Percentiles rank a stretch among this genome's conserved stretches.
These are phyloP conservation scores for Calycina herbarum DNA, from an alignment of 2,329 filamentous ascomycete genomes.

Conservation along the genomic window DNA sequence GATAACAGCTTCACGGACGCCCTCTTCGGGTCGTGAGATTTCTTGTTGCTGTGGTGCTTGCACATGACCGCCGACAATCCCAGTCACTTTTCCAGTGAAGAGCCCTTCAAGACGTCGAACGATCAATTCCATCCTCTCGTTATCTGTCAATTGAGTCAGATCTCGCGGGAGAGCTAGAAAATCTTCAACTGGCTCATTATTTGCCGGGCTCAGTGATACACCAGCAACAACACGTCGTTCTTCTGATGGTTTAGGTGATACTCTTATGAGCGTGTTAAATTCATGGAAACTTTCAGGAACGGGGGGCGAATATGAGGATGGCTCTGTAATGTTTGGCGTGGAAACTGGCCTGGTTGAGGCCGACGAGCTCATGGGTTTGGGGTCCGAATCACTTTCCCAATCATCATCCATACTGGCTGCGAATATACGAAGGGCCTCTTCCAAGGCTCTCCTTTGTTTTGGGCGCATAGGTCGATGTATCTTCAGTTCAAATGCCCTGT, in stretches of 20 bases:
- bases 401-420: conserved; percentile 61
- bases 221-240: not conserved
- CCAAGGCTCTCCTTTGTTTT: conserved; percentile 74
- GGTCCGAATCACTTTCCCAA: conserved; percentile 39
- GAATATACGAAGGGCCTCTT: conserved; percentile 71
- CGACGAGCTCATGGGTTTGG: conserved; percentile 19
- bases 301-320: conserved; percentile 39
- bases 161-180: not conserved
- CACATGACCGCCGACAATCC: conserved; percentile 28
- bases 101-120: conserved; percentile 77
- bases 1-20: not conserved
- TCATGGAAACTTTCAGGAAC: conserved; percentile 50
- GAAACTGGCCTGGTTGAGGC: conserved; percentile 16
- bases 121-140: conserved; percentile 73
- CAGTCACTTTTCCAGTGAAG: conserved; percentile 69
- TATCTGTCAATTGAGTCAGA: conserved; percentile 60
- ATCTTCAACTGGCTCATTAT: not conserved
- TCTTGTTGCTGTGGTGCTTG: conserved; percentile 44
- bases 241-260: not conserved
- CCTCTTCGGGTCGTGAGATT: conserved; percentile 23
- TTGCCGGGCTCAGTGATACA: not conserved
- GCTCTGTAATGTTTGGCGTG: not conserved
- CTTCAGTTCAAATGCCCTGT: conserved; percentile 82
- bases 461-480: conserved; percentile 67
- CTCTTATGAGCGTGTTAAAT: not conserved